Evolutionary conservation across 345 rosid species (phyloP), one percentile per base, ranked within the genome.

Genomic region (Capsella bursapastoris): DNA sequence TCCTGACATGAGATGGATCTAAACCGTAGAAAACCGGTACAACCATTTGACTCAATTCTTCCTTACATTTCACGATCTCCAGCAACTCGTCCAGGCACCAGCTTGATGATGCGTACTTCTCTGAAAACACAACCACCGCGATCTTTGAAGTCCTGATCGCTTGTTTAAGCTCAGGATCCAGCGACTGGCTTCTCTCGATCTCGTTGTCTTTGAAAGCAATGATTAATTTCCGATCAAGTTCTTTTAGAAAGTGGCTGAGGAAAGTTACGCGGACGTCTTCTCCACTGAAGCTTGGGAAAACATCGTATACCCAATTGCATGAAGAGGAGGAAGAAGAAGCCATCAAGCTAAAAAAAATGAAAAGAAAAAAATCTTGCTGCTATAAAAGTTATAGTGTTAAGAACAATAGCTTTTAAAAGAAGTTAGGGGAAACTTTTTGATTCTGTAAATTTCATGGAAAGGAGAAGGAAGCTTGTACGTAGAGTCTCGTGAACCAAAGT

Each of bases 31-130:
- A 66, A 66, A 66, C 1, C 0, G 63, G 63, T 8, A 57, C 8
- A 1, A 66, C 71, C 0, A 50, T 3, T 37, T 66, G 71, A 35
- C 35, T 59, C 0, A 0, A 51, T 7, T 66, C 59, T 35, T 51
- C 25, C 25, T 13, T 49, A 3, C 71, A 66, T 7, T 3, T 66
- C 35, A 66, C 34, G 14, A 66, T 66, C 12, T 66, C 71, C 12
- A 66, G 0, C 34, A 66, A 14, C 48, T 66, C 71, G 5, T 66
- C 35, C 0, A 66, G 59, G 8, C 71, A 66, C 71, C 71, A 66
- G 9, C 48, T 66, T 0, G 71, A 66, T 14, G 71, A 66, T 12
- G 59, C 11, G 7, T 66, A 66, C 0, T 51, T 66, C 2, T 3
- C 4, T 1, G 59, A 66, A n/a, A 66, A 37, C 8, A 65, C 34